Evolutionary conservation across 2,329 filamentous ascomycete species (phyloP).

Genomic region (Metarhizium humberi): DNA sequence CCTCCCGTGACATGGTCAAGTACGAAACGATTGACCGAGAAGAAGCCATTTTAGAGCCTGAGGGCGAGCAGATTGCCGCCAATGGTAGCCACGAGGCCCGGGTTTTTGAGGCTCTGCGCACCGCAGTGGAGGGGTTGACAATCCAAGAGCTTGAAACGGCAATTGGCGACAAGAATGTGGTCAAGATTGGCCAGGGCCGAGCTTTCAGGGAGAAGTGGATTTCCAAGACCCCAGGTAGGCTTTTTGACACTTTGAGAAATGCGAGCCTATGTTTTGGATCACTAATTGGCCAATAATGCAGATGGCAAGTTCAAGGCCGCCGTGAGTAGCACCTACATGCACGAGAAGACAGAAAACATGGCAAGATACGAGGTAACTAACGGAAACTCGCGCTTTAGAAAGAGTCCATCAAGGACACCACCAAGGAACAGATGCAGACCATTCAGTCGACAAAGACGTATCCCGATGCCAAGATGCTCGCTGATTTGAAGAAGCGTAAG

Average conservation of each 20-base stretch:
- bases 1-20: constrained; percentile 74
- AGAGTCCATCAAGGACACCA: constrained; percentile 72
- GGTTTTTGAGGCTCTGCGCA: constrained; percentile 65
- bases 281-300: constrained; percentile 4
- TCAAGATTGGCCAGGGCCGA: constrained; percentile 86
- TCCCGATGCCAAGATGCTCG: constrained; percentile 65
- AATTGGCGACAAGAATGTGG: constrained; percentile 63
- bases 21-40: constrained; percentile 80
- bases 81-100: constrained; percentile 77
- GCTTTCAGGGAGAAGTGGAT: constrained; percentile 80
- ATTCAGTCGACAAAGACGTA: constrained; percentile 59
- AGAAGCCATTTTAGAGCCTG: constrained; percentile 64
- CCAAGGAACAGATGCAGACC: constrained; percentile 62
- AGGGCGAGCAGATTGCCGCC: constrained; percentile 61
- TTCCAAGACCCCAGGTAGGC: constrained; percentile 43
- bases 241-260: not conserved
- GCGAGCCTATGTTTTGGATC: no score
- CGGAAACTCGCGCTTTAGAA: constrained; percentile 26
- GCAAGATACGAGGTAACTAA: not conserved
- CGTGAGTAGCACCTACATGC: constrained; percentile 3
- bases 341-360: not conserved
- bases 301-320: constrained; percentile 8
- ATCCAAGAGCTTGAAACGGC: constrained; percentile 62
- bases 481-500: constrained; percentile 87
- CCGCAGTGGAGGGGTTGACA: constrained; percentile 69